Base-by-base conservation (phyloP, 2,329 filamentous ascomycete genomes). In the Neonectria punicea region DNA sequence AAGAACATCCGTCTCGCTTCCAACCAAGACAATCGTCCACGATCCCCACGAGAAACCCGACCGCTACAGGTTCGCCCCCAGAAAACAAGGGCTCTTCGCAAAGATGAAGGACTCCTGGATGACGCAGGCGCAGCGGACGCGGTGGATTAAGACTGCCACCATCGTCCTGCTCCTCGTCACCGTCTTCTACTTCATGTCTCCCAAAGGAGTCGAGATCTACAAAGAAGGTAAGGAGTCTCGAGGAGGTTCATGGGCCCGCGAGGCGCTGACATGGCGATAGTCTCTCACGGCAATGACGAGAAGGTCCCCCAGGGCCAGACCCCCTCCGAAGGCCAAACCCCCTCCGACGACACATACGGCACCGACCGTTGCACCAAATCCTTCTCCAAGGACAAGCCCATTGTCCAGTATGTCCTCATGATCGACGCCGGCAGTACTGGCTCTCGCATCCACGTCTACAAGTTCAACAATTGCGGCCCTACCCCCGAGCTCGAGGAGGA, bases 391-490 rank as follows among this genome's bases (percentile, higher is more conserved):
- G 91, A 93, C 70, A 98, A 98, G 83, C 95, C 96, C 54, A 89
- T 99, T 71, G 91, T 98, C 67, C 96, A 99, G 79, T 99, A 98
- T 83, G 97, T 96, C 67, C 88, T 98, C 76, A 99, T 99, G 96
- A 93, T 99, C 76, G 96, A 99, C 81, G 96, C 96, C 53, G 96
- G 96, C 74, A 98, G 94, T 84, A 98, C 96, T 59, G 96, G 96
- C 66, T 98, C 96, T 66, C 92, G 96, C 74, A 98, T 99, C 78
- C 97, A 99, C 83, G 94, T 98, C 65, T 99, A 98, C 86, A 93
- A 94, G 78, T 99, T 98, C 88, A 98, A 98, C 86, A 98, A 98
- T 84, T 99, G 95, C 83, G 96, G 94, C 13, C 83, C 93, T 8
- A 94, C 94, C n/a, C 96, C 96, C 28, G 94, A 98, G 82, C 88